Conservation (phyloP, 345 rosid species). For the Citrus maxima region DNA sequence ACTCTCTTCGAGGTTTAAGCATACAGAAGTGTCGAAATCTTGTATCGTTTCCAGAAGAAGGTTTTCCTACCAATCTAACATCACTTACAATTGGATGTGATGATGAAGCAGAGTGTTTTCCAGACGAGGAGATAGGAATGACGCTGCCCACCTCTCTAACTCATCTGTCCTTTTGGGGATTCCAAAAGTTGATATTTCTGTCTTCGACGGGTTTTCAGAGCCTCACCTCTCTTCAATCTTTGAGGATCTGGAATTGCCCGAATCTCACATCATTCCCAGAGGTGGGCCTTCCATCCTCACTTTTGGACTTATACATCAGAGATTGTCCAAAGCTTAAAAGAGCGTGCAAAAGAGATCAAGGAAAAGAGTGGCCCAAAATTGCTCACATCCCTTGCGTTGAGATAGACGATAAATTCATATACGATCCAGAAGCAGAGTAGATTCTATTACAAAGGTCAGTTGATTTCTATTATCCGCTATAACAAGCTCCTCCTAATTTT, state of each 20-base stretch:
- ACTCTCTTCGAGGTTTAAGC: neutral
- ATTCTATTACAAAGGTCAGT: no score
- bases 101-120: neutral
- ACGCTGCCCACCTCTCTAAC: neutral
- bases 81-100: neutral
- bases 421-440: no score
- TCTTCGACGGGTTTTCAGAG: neutral
- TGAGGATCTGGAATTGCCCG: neutral
- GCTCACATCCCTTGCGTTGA: neutral
- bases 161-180: rapidly evolving
- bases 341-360: neutral
- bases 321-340: neutral
- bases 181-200: neutral
- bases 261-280: neutral
- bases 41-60: neutral
- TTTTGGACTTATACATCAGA: rapidly evolving
- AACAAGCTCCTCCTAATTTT: no score
- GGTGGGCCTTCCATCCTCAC: neutral
- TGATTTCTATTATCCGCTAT: no score
- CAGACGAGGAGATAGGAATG: neutral
- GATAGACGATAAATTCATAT: neutral
- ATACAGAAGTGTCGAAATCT: neutral
- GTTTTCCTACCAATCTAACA: neutral
- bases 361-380: neutral
- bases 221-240: neutral